A percentile compares a stretch with the other conserved stretches of the same genome.
Evolutionary conservation across 306 rosid genomes (phyloP).

Genomic region (Cicer bijugum): DNA sequence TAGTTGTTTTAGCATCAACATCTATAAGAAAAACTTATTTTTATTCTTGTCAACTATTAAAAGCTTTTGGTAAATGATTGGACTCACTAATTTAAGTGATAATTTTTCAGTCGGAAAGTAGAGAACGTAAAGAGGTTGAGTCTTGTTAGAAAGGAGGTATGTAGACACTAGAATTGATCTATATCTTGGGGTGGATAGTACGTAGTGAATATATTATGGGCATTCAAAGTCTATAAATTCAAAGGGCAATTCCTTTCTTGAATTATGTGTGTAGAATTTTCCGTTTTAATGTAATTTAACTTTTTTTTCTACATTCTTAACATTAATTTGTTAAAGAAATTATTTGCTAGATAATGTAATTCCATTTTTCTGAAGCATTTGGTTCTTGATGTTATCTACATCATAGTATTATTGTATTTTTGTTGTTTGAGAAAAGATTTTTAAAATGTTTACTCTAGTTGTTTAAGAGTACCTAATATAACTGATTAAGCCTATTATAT

Average conservation of each 20-base stretch:
- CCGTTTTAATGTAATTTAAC: constrained; percentile 11
- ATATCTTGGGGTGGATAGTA: background rate
- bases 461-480: constrained; percentile 10
- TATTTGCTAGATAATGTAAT: constrained; percentile 18
- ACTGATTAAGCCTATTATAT: background rate
- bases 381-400: background rate
- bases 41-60: background rate
- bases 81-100: constrained; percentile 16
- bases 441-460: constrained; percentile 2
- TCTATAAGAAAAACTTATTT: constrained; percentile 60
- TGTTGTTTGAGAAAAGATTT: constrained; percentile 22
- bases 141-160: constrained; percentile 86
- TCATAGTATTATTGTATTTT: background rate
- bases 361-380: constrained; percentile 1
- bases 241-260: constrained; percentile 13
- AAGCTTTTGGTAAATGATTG: background rate
- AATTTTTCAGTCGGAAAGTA: constrained; percentile 72
- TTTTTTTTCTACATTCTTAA: background rate
- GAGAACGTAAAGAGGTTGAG: constrained; percentile 75
- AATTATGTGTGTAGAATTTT: background rate
- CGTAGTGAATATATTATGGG: constrained; percentile 12
- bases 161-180: constrained; percentile 13
- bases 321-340: constrained; percentile 22
- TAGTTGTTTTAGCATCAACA: constrained; percentile 89
- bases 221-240: constrained; percentile 17